Conservation (phyloP, 495 filamentous ascomycete genomes). For the Penicillium malachiteum region DNA sequence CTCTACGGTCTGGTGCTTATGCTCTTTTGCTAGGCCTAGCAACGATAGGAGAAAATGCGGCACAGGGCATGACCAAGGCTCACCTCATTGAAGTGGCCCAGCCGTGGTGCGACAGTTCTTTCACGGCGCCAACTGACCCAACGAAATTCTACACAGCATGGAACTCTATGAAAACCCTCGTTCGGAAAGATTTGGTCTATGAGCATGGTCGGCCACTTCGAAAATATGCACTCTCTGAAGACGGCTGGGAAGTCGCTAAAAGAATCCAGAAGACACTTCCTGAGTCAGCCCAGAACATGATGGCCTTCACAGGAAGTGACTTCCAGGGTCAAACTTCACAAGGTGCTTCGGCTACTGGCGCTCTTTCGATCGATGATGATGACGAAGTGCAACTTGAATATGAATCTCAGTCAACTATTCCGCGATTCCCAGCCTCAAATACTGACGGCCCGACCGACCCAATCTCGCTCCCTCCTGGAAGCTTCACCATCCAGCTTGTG, state of each 20-base stretch:
- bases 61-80: constrained; percentile 62
- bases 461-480: constrained; percentile 58
- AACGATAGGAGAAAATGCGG: constrained; percentile 53
- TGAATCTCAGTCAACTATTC: neutral
- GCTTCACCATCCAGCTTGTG: constrained; percentile 71
- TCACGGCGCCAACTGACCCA: constrained; percentile 64
- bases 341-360: neutral
- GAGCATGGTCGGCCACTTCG: constrained; percentile 66
- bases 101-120: constrained; percentile 71
- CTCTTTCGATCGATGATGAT: constrained; percentile 8
- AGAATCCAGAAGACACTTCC: constrained; percentile 56
- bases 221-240: constrained; percentile 71
- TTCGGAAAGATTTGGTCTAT: constrained; percentile 73
- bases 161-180: constrained; percentile 79
- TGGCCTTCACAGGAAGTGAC: constrained; percentile 14
- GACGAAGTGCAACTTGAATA: neutral
- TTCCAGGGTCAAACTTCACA: constrained; percentile 6
- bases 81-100: constrained; percentile 70
- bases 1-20: constrained; percentile 70
- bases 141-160: constrained; percentile 78
- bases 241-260: constrained; percentile 75
- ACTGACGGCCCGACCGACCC: constrained; percentile 36
- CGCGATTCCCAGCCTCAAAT: constrained; percentile 1
- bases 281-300: constrained; percentile 18
- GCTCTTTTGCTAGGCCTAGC: constrained; percentile 69